Base-by-base conservation (phyloP, 805 yeast species). In the Candida glaebosa region DNA sequence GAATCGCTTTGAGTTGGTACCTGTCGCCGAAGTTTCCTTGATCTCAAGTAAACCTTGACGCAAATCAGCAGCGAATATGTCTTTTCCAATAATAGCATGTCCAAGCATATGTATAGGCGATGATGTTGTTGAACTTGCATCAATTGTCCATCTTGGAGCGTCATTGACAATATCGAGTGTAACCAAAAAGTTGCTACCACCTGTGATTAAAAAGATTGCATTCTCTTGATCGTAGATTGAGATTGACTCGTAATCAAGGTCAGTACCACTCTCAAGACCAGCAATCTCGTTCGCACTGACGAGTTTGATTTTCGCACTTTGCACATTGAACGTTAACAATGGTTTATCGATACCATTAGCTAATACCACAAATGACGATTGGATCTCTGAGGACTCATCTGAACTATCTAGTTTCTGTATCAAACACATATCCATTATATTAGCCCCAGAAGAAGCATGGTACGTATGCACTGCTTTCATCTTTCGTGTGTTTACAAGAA, bases 351-450 rank as follows among this genome's bases (percentile, higher is more conserved):
- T 10, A 8, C 45, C 34, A 38, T 51, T 48, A 31, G 47, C 41
- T n/a, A 58, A 18, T 1, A 44, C 57, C 15, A 55, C 35, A 31
- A 53, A 54, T 3, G 42, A 18, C 37, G 38, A 34, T 7, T 24
- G 26, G 16, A 41, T 37, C 15, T 36, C 19, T 2, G 31, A 32
- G 12, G 28, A 4, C 14, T 37, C 41, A 1, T 28, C 31, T 5
- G 16, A 31, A 26, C 31, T 19, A 7, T 25, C 16, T 12, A 36
- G 28, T 9, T 37, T 25, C 2, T 50, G 35, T 3, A 47, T 26
- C 33, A 31, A 34, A 34, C 52, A 40, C 7, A 60, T 38, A 42
- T 57, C 62, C 17, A 50, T 47, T 22, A 52, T 39, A 31, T 56
- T 60, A 3, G 44, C 35, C 5, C 46, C 46, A 1, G 35, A 32